Evolutionary conservation across 1,284 basidiomycete genomes (phyloP), one percentile per base, ranked within the genome.

Genomic region (Trametes versicolor): DNA sequence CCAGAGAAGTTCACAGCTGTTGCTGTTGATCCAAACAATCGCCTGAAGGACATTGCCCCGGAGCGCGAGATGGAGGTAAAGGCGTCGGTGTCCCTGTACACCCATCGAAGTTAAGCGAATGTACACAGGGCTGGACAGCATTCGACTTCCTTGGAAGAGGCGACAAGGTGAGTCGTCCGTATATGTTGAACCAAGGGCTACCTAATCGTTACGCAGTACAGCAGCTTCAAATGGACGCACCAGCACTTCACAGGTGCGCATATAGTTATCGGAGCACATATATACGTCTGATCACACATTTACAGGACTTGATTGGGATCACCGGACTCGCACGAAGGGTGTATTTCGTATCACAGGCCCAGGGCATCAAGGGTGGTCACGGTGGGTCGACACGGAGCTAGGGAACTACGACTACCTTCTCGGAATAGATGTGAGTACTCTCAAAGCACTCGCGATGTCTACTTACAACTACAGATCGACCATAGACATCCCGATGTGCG

Each of bases 271-370:
- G 0, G 39, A 27, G 4, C 10, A 51, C 27, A 13, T 8, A 23
- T n/a, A 41, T n/a, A 19, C 19, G 5, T 39, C n/a, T 52, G 0
- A 41, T 50, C 15, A 36, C 53, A 6, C 61, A 36, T 55, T 23
- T 1, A 27, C 73, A 85, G 96, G 96, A 8, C 82, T 97, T 17
- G 97, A 98, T 74, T 98, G 89, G 84, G 96, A 98, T 75, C 84
- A 91, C 21, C 84, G 85, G 63, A 85, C 86, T 19, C 84, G 82
- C 67, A 87, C 85, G 15, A 86, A 85, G 49, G 89, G 81, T 13
- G 79, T 94, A 34, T 94, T 83, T 75, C 85, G 87, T 36, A 87
- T 94, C 41, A 79, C 81, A 17, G 83, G 83, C 49, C 76, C 77
- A 34, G 80, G 80, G 3, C 86, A 88, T 67, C 82, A 86, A 74